Evolutionary conservation across 371 early-diverging fungal species (phyloP).

Genomic region (Lichtheimia ramosa): DNA sequence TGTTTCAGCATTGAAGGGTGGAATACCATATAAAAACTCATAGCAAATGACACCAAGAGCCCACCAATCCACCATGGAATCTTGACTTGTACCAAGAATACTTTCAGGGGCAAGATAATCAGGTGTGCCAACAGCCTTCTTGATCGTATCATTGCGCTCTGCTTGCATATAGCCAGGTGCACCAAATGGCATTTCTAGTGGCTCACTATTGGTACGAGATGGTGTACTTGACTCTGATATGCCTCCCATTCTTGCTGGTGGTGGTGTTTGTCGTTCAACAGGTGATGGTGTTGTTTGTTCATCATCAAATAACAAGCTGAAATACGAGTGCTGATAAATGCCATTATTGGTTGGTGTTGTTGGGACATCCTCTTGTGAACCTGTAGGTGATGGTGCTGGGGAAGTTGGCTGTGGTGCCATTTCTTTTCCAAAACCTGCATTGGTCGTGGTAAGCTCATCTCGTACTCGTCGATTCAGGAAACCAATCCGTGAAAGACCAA

Average conservation of each 20-base stretch:
- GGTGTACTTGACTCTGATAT: too few relatives aligned
- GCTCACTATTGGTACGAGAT: neutral
- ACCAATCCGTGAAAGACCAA: slow-evolving; percentile 89
- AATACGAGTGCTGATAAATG: slow-evolving; percentile 42
- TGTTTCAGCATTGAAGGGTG: slow-evolving; percentile 87
- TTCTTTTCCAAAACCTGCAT: slow-evolving; percentile 12
- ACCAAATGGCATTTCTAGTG: neutral
- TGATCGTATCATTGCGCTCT: slow-evolving; percentile 15
- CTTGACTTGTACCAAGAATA: slow-evolving; percentile 84
- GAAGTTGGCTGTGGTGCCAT: slow-evolving; percentile 25
- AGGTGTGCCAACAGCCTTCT: slow-evolving; percentile 88
- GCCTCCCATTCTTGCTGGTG: neutral
- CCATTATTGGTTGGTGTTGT: slow-evolving; percentile 13
- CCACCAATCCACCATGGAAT: slow-evolving; percentile 93
- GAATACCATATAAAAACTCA: slow-evolving; percentile 87
- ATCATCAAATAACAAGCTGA: slow-evolving; percentile 42
- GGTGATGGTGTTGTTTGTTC: neutral
- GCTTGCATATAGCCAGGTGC: slow-evolving; percentile 16
- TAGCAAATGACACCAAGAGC: slow-evolving; percentile 88
- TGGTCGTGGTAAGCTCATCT: slow-evolving; percentile 42
- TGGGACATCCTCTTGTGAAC: slow-evolving; percentile 24
- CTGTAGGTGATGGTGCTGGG: slow-evolving; percentile 44
- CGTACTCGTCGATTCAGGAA: slow-evolving; percentile 81
- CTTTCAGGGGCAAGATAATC: slow-evolving; percentile 97
- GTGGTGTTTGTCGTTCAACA: neutral